Evolutionary conservation across 306 rosid genomes (phyloP).

Genomic region (Geum urbanum): DNA sequence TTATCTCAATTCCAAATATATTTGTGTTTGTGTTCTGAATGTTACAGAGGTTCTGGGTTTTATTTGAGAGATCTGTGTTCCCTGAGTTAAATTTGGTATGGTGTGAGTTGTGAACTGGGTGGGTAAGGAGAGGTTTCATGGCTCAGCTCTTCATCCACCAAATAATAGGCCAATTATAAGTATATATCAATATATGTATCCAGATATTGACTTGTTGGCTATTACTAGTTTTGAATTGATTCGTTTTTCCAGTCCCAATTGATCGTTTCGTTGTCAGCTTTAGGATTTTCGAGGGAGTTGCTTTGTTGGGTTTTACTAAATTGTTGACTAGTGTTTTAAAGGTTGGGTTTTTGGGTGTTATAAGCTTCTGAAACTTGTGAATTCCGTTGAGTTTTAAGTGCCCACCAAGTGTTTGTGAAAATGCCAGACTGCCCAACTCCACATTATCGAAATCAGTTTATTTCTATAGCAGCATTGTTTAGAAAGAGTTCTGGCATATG

Average conservation of each 20-base stretch:
- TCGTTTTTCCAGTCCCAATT: neutral
- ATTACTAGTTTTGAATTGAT: neutral
- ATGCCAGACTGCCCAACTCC: neutral
- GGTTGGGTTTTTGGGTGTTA: slow-evolving; percentile 4
- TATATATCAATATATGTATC: too few relatives aligned
- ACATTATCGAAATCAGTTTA: neutral
- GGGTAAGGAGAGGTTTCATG: too few relatives aligned
- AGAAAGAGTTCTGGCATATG: neutral
- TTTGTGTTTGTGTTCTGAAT: too few relatives aligned
- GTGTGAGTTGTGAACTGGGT: too few relatives aligned
- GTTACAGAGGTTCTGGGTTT: too few relatives aligned
- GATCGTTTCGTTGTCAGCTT: neutral
- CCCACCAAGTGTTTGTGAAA: slow-evolving; percentile 11
- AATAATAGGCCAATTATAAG: too few relatives aligned
- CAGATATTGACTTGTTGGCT: neutral
- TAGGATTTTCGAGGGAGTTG: slow-evolving; percentile 1
- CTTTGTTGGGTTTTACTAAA: neutral
- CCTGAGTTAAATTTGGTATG: too few relatives aligned
- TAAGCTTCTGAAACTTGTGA: neutral
- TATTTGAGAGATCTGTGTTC: too few relatives aligned
- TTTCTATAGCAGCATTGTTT: neutral
- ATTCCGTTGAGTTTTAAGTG: neutral
- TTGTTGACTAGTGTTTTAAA: neutral
- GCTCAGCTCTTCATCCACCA: too few relatives aligned
- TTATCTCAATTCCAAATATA: too few relatives aligned